Evolutionary conservation across 371 early-diverging fungal genomes (phyloP).

Genomic region (Gilbertella persicaria): DNA sequence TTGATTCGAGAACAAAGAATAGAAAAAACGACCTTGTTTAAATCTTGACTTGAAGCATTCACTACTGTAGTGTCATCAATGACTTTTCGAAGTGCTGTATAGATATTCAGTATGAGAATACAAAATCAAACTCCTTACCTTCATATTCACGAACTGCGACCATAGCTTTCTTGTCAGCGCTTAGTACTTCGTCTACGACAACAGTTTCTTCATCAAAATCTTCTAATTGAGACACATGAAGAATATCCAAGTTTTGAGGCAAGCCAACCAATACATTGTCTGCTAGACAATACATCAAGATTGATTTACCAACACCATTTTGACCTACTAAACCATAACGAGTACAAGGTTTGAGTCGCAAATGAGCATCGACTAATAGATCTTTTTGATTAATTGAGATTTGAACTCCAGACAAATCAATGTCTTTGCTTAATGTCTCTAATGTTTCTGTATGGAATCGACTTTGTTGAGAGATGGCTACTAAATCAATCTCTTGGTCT

Average conservation of each 20-base stretch:
- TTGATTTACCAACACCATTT: slow-evolving; percentile 94
- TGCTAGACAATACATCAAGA: slow-evolving; percentile 75
- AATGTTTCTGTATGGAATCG: slow-evolving; percentile 87
- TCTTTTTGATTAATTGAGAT: slow-evolving; percentile 64
- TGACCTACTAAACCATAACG: slow-evolving; percentile 82
- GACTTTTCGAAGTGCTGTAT: slow-evolving; percentile 42
- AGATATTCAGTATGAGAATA: not conserved
- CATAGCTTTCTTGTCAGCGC: slow-evolving; percentile 65
- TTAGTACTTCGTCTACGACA: slow-evolving; percentile 71
- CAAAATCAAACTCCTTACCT: slow-evolving; percentile 17
- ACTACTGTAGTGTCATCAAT: slow-evolving; percentile 24
- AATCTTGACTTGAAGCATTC: slow-evolving; percentile 16
- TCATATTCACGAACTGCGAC: slow-evolving; percentile 33
- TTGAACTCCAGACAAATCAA: slow-evolving; percentile 78
- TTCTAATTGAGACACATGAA: slow-evolving; percentile 79
- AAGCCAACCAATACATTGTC: slow-evolving; percentile 76
- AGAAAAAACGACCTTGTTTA: slow-evolving; percentile 30
- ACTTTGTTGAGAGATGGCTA: slow-evolving; percentile 81
- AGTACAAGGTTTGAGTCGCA: slow-evolving; percentile 61
- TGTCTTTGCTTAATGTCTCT: slow-evolving; percentile 57
- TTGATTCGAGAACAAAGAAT: slow-evolving; percentile 36
- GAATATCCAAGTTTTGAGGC: slow-evolving; percentile 73
- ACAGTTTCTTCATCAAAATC: slow-evolving; percentile 47
- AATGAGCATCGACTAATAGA: slow-evolving; percentile 65
- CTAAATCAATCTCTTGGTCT: slow-evolving; percentile 45